Conservation (phyloP, 768 basidiomycete species). For the Psilocybe azurescens region DNA sequence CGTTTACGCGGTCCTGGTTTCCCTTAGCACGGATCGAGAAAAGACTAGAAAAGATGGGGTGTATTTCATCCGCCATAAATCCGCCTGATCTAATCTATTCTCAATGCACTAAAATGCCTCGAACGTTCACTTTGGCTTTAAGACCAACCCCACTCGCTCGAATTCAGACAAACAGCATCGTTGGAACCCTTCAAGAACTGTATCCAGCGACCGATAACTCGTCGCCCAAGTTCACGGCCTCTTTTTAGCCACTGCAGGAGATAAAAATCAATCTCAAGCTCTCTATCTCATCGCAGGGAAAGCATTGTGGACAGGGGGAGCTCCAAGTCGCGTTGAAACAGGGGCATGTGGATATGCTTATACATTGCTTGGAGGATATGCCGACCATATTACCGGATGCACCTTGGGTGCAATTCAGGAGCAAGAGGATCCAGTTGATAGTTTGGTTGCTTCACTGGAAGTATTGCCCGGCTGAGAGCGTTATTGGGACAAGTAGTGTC, state of each 20-base stretch:
- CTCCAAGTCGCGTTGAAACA: slow-evolving; percentile 87
- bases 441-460: slow-evolving; percentile 70
- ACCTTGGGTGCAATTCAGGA: slow-evolving; percentile 84
- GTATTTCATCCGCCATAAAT: too few relatives aligned
- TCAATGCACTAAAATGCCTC: slow-evolving; percentile 29
- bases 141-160: slow-evolving; percentile 87
- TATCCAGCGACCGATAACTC: slow-evolving; percentile 53
- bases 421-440: slow-evolving; percentile 89
- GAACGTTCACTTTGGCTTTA: slow-evolving; percentile 80
- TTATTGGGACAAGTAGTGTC: slow-evolving; percentile 94
- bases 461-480: slow-evolving; percentile 70
- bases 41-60: too few relatives aligned
- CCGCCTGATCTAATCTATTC: not conserved
- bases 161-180: slow-evolving; percentile 85
- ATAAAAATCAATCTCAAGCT: slow-evolving; percentile 88
- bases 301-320: slow-evolving; percentile 95
- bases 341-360: slow-evolving; percentile 83
- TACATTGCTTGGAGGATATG: slow-evolving; percentile 93
- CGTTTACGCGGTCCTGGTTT: slow-evolving; percentile 3
- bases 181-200: slow-evolving; percentile 60
- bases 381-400: slow-evolving; percentile 87
- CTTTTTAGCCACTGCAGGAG: slow-evolving; percentile 72
- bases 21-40: not conserved
- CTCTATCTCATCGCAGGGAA: slow-evolving; percentile 92
- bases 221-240: slow-evolving; percentile 45